Conservation (phyloP, 2,329 filamentous ascomycete species). For the Ambrosiella beaveri region DNA sequence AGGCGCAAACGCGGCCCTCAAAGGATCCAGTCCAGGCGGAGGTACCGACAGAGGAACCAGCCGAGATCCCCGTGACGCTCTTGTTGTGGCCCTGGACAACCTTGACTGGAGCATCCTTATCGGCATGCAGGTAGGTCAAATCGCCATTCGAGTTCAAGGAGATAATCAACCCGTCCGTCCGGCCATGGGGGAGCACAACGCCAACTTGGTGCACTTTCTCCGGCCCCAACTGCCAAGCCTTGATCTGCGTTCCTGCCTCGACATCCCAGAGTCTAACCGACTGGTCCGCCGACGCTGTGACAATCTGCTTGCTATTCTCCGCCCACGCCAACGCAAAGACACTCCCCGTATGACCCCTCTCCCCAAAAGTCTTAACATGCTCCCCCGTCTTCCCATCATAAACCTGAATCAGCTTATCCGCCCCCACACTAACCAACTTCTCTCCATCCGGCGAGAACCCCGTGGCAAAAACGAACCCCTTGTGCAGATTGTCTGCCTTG, state of each 20-base stretch:
- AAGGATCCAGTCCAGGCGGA: conserved; percentile 71
- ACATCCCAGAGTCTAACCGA: conserved; percentile 91
- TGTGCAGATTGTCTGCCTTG: conserved; percentile 64
- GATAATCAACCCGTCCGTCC: conserved; percentile 74
- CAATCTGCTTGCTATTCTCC: conserved; percentile 67
- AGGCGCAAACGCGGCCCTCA: conserved; percentile 71
- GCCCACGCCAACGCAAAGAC: conserved; percentile 89
- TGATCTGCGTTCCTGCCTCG: conserved; percentile 56
- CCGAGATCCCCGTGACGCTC: conserved; percentile 58
- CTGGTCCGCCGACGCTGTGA: conserved; percentile 84
- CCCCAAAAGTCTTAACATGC: conserved; percentile 56
- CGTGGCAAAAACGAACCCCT: conserved; percentile 73
- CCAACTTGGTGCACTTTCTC: conserved; percentile 85
- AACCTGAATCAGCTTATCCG: conserved; percentile 81
- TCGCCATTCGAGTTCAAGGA: conserved; percentile 78
- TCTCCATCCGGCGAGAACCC: conserved; percentile 82
- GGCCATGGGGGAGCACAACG: conserved; percentile 71
- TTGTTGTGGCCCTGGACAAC: conserved; percentile 81
- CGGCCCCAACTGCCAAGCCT: conserved; percentile 72
- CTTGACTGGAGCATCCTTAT: conserved; percentile 48
- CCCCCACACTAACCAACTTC: conserved; percentile 69
- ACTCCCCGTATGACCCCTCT: conserved; percentile 73
- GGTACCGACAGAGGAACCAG: conserved; percentile 23
- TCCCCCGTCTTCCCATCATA: conserved; percentile 96
- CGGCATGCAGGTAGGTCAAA: conserved; percentile 71